phyloP scores from a whole-genome alignment of 192 early-diverging fungal species.

The Jimgerdemannia lactiflua region DNA sequence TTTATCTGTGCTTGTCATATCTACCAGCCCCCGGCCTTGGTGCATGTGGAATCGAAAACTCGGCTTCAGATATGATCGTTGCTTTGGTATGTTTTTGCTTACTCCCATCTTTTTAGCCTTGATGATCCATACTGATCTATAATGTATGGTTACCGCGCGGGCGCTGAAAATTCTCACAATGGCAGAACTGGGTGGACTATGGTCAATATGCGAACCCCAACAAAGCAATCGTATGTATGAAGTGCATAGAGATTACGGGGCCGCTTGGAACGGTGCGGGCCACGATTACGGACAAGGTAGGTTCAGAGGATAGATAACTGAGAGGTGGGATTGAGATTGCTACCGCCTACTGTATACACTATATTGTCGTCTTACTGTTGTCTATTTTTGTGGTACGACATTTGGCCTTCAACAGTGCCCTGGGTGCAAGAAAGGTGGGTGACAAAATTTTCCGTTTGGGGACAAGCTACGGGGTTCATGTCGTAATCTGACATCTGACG shows the following conservation, averaged over 20 bases:
- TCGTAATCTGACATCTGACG: too few species aligned
- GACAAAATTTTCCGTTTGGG: too few species aligned
- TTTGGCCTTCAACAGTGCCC: too few species aligned
- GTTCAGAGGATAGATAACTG: not conserved
- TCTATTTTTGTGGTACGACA: too few species aligned
- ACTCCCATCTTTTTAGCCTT: not conserved
- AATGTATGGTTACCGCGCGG: conserved; percentile 3
- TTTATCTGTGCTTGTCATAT: too few species aligned
- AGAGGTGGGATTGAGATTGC: too few species aligned
- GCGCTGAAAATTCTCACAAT: too few species aligned
- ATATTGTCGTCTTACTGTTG: too few species aligned
- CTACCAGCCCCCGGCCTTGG: too few species aligned
- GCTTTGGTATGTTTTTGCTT: conserved; percentile 19
- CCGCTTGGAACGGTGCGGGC: conserved; percentile 47
- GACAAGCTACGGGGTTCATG: too few species aligned
- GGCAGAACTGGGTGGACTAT: conserved; percentile 46
- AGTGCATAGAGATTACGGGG: conserved; percentile 44
- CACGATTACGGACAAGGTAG: conserved; percentile 53
- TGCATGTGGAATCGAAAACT: conserved; percentile 22
- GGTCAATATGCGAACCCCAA: conserved; percentile 36
- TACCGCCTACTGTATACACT: too few species aligned
- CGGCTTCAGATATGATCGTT: conserved; percentile 23
- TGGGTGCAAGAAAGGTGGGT: too few species aligned
- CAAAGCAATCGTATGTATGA: conserved; percentile 47
- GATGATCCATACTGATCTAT: not conserved